Conservation (phyloP, 2,329 filamentous ascomycete genomes). For the Colletotrichum godetiae region DNA sequence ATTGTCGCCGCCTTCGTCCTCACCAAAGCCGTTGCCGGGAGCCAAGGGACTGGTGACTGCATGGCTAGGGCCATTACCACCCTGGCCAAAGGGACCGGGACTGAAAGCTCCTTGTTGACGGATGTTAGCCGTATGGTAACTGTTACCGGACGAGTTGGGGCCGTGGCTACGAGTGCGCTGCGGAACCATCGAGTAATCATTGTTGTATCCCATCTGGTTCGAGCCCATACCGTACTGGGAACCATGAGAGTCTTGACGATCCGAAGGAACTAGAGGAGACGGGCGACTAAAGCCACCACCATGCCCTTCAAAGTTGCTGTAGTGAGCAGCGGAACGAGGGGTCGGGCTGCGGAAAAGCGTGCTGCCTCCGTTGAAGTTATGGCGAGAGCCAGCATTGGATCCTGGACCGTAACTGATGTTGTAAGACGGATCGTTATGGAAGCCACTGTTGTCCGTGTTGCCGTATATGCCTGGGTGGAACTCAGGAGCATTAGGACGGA, state of each 20-base stretch:
- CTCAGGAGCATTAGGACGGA: slow-evolving; percentile 47
- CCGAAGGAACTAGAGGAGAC: slow-evolving; percentile 16
- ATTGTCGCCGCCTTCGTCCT: slow-evolving; percentile 22
- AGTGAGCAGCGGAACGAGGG: slow-evolving; percentile 16
- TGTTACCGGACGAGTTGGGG: slow-evolving; percentile 3
- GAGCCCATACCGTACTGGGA: neutral
- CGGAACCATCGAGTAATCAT: slow-evolving; percentile 12
- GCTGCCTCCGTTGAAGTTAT: slow-evolving; percentile 17
- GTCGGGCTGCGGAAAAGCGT: slow-evolving; percentile 24
- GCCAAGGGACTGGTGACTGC: slow-evolving; percentile 1
- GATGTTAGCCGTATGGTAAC: slow-evolving; percentile 7
- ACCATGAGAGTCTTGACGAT: neutral
- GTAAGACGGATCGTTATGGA: slow-evolving; percentile 20
- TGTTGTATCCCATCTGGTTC: neutral
- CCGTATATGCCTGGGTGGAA: slow-evolving; percentile 42
- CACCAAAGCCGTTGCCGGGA: neutral
- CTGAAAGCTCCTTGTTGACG: slow-evolving; percentile 13
- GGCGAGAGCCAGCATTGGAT: slow-evolving; percentile 15
- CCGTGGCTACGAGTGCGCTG: neutral
- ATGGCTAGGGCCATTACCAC: slow-evolving; percentile 12
- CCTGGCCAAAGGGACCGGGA: slow-evolving; percentile 8
- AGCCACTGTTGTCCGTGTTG: neutral
- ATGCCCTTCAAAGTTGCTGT: slow-evolving; percentile 11
- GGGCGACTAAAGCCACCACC: neutral
- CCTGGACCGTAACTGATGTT: slow-evolving; percentile 15